Conservation (phyloP, 306 rosid species). For the Betula pendula region DNA sequence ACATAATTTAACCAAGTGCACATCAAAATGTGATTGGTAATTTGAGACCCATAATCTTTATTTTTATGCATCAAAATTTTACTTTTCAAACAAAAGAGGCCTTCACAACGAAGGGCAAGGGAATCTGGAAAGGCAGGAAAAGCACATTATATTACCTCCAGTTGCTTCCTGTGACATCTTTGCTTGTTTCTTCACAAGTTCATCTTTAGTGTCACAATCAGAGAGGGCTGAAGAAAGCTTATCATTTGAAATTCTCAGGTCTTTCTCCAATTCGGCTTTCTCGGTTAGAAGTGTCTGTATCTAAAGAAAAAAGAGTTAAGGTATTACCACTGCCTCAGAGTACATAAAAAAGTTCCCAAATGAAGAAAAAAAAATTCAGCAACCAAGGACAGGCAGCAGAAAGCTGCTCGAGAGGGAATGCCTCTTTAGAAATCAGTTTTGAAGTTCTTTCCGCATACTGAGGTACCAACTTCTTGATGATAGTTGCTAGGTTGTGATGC, state of each 20-base stretch:
- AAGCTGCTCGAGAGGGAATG: background rate
- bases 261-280: slow-evolving; percentile 73
- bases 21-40: background rate
- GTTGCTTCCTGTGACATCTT: slow-evolving; percentile 72
- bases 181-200: slow-evolving; percentile 67
- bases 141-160: slow-evolving; percentile 43
- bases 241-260: slow-evolving; percentile 52
- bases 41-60: background rate
- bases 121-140: background rate
- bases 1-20: background rate
- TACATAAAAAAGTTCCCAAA: background rate
- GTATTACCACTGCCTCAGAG: slow-evolving; percentile 6
- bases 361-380: background rate
- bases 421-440: background rate
- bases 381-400: background rate
- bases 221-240: slow-evolving; percentile 59
- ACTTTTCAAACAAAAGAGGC: background rate
- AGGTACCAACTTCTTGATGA: slow-evolving; percentile 5
- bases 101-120: background rate
- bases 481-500: slow-evolving; percentile 1
- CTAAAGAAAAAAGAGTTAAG: slow-evolving; percentile 31
- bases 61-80: background rate
- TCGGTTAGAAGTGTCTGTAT: slow-evolving; percentile 56
- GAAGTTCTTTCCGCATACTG: background rate
- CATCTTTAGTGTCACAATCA: slow-evolving; percentile 72